Base-by-base conservation (phyloP, 164 flowering plant species). In the Macadamia integrifolia region DNA sequence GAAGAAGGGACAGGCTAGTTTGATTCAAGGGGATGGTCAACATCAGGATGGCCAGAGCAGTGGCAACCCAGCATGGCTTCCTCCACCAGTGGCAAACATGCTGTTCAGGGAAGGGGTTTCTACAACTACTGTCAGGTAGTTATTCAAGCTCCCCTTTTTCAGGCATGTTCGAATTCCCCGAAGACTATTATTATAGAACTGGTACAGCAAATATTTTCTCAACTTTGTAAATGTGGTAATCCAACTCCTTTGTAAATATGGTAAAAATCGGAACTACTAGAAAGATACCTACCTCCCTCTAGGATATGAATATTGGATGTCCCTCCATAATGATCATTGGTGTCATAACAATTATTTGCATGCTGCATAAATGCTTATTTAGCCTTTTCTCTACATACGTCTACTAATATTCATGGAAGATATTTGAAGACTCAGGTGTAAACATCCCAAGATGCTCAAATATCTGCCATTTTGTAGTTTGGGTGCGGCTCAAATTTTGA, bases 21-120 rank as follows among this genome's bases (percentile, higher is more conserved):
- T 42, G 3, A 64, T 58, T 60, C 75, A 76, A 35, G 71, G 69
- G 65, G 86, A 82, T 32, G 67, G 67, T 53, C 79, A 77, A 32
- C 75, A 66, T 57, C 59, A 30, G 60, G 90, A 88, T 55, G 81
- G 71, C 61, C 81, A 82, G 58, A 66, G 61, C 65, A 72, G 75
- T 48, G 73, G 80, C 65, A 84, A 77, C 64, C 69, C 86, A 6
- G 82, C 78, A 9, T 87, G 94, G 94, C 80, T 89, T 75, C 93
- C 86, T 46, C 71, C 85, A 2, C 57, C 84, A 0, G 86, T 91
- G 61, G 80, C 88, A 23, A 86, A 87, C 58, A 82, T 90, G 31
- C 81, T 86, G 67, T 86, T 84, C 74, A 78, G 85, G 63, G 87
- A 82, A 29, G 66, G 69, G n/a, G 68, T 17, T 2, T 13, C 64